Base-by-base conservation (phyloP, 2,329 filamentous ascomycete genomes). In the Neopestalotiopsis sp. region DNA sequence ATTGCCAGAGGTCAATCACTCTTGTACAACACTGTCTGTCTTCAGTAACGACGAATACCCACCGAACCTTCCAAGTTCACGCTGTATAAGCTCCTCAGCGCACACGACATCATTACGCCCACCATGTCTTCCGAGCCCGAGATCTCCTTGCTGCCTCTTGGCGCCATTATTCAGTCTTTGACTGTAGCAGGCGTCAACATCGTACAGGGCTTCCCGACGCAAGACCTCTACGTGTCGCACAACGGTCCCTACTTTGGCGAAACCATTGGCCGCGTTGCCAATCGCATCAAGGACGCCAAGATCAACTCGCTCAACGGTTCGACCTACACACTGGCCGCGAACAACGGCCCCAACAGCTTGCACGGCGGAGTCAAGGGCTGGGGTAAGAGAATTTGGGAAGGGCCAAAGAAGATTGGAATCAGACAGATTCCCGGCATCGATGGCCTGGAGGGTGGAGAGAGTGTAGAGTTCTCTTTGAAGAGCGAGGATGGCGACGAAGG, bases 221-320 rank as follows among this genome's bases (percentile, higher is more conserved):
- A 92, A 66, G 89, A 92, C 59, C 88, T 91, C 70, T 98, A 98
- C 83, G 87, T 87, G 72, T 82, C 89, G 74, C 84, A 95, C 85
- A 95, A 96, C 82, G 84, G 81, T 12, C 90, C 93, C 1, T 95
- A 90, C 84, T 98, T 97, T 78, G 95, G 96, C 72, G 95, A 95
- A 79, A 98, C 94, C 59, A 97, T 98, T 79, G 96, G 96, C 67
- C 93, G 90, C 67, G 85, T 91, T 24, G 89, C 94, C 70, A 98
- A 98, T 83, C 91, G 95, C 68, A 90, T 97, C 78, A 88, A 89
- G 68, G 85, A 87, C 76, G 94, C 91, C 32, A 86, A 89, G 73
- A 90, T 98, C 78, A 82, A 90, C 72, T 86, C 85, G 65, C 82
- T 98, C 74, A 97, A 97, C 80, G 81, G 81, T 71, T 85, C 85